phyloP scores from a whole-genome alignment of 2,329 filamentous ascomycete species.

The Aspergillus sojae region DNA sequence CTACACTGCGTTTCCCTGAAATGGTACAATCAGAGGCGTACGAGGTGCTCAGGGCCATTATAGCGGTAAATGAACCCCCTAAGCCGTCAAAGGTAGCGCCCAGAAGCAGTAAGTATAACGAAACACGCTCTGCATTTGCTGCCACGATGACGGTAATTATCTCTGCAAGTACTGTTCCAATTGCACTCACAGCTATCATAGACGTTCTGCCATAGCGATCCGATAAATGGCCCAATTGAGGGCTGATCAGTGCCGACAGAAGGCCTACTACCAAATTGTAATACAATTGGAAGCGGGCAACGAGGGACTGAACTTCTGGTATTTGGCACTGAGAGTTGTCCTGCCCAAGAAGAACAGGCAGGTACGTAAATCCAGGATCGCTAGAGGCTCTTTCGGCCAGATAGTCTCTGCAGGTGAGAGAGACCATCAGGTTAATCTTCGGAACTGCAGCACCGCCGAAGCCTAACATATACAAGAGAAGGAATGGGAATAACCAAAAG shows the following conservation, averaged over 20 bases:
- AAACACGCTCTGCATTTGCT: constrained; percentile 70
- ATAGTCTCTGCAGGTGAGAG: constrained; percentile 81
- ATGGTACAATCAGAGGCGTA: constrained; percentile 89
- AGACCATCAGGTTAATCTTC: constrained; percentile 82
- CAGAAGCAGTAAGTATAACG: constrained; percentile 77
- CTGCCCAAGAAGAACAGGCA: constrained; percentile 67
- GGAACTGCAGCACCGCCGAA: constrained; percentile 86
- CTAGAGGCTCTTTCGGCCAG: constrained; percentile 66
- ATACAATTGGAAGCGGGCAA: constrained; percentile 77
- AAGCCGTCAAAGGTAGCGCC: constrained; percentile 80
- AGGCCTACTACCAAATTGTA: constrained; percentile 74
- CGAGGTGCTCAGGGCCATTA: constrained; percentile 76
- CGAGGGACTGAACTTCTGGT: constrained; percentile 74
- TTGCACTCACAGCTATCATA: constrained; percentile 71
- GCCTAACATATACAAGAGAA: constrained; percentile 78
- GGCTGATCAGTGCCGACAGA: constrained; percentile 78
- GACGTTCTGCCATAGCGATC: constrained; percentile 81
- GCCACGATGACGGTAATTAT: constrained; percentile 77
- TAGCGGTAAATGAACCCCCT: constrained; percentile 84
- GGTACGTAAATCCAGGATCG: constrained; percentile 62
- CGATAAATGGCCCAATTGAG: constrained; percentile 80
- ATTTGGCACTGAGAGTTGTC: constrained; percentile 80
- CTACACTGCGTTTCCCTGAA: constrained; percentile 75
- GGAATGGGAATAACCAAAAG: constrained; percentile 80
- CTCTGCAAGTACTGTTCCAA: constrained; percentile 75